phyloP scores from a whole-genome alignment of 495 filamentous ascomycete species.

The Cudoniella acicularis region DNA sequence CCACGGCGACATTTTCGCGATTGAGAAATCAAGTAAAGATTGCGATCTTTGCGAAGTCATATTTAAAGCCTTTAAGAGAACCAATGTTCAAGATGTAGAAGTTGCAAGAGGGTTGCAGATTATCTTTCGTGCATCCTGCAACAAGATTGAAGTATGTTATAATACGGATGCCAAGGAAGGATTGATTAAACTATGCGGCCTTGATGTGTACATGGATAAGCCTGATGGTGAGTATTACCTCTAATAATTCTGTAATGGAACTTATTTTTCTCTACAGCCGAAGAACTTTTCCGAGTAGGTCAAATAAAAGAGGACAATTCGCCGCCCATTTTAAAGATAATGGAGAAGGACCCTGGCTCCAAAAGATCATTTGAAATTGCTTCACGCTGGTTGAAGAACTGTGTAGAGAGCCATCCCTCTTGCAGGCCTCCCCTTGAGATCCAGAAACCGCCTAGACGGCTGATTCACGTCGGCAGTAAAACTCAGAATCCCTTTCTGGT shows the following conservation, averaged over 20 bases:
- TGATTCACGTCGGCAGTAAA: constrained; percentile 20
- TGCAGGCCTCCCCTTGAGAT: constrained; percentile 16
- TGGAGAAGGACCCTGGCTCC: constrained; percentile 17
- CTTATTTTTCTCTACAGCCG: constrained; percentile 15
- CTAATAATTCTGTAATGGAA: constrained; percentile 11
- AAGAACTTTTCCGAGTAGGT: constrained; percentile 11
- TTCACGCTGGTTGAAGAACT: constrained; percentile 18
- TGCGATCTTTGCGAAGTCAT: constrained; percentile 16
- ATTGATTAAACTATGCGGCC: constrained; percentile 15
- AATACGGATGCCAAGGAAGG: constrained; percentile 16
- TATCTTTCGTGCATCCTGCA: constrained; percentile 15
- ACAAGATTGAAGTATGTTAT: constrained; percentile 18
- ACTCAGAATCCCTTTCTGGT: constrained; percentile 21
- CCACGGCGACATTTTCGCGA: constrained; percentile 16
- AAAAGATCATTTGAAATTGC: constrained; percentile 14
- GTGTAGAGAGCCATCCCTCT: constrained; percentile 13
- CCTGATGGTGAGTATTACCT: constrained; percentile 13
- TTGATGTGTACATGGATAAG: constrained; percentile 17
- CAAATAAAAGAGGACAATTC: constrained; percentile 20
- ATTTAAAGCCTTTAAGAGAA: constrained; percentile 18
- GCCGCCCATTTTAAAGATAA: constrained; percentile 18
- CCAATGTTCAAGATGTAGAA: constrained; percentile 13
- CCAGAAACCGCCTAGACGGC: constrained; percentile 15
- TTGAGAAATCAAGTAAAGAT: constrained; percentile 19
- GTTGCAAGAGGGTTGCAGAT: constrained; percentile 16